Base-by-base conservation (phyloP, 768 basidiomycete genomes). In the Cyclocybe aegerita region DNA sequence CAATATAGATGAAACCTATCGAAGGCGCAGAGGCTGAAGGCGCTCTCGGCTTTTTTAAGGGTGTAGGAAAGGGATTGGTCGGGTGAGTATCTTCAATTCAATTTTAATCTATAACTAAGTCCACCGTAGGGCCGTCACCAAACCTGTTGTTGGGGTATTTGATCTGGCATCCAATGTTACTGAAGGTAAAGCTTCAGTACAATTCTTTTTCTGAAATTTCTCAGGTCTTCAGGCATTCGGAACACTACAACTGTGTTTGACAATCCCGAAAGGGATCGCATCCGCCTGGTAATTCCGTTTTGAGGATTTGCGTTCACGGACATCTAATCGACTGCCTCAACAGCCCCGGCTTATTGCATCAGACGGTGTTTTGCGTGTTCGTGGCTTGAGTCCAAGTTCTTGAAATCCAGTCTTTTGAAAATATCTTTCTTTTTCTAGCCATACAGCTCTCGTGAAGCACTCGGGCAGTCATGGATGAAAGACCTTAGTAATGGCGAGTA, bases 231-330 rank as follows among this genome's bases (percentile, higher is more conserved):
- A 93, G 92, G 96, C 23, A 96, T 99, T 55, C 85, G 97, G 39
- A 99, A 99, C 61, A 99, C 97, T 0, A 98, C 97, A 0, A 98
- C 94, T 2, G 96, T 98, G 2, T 99, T 98, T 54, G 97, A 98
- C 65, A 90, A 83, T 54, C 88, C 89, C 9, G 88, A 88, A 32
- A 79, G 94, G 48, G 96, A 98, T 61, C 86, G 95, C 14, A 81
- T 89, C 38, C 78, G 97, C 62, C 70, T 89, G 61, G 90, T 89
- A 49, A 64, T 16, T 48, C 29, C n/a, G 41, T 10, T 46, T n/a
- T 31, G 23, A 8, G 44, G 4, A 9, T 8, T 32, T 7, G 4
- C 16, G 8, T 39, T 17, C 17, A 39, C 34, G 39, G n/a, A 34
- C 16, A 30, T 49, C 17, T 46, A 32, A 46, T 34, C 39, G 39